These are phyloP conservation scores for Hypoxylon sp. DNA, from an alignment of 2,329 filamentous ascomycete species.

Conservation along the genomic window DNA sequence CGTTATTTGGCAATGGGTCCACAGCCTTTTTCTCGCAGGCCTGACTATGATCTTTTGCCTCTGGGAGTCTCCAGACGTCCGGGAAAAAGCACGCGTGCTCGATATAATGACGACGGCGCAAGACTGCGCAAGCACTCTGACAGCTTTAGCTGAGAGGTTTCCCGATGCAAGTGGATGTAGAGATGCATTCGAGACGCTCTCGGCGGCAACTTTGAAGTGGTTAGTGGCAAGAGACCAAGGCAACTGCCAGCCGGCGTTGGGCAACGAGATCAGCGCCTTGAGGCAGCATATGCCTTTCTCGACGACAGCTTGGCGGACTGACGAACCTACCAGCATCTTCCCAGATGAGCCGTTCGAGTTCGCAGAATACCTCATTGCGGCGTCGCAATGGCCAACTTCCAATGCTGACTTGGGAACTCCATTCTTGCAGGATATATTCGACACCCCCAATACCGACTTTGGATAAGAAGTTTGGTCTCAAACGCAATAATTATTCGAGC, in stretches of 20 bases:
- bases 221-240: constrained; percentile 34
- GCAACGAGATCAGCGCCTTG: constrained; percentile 34
- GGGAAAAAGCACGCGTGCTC: constrained; percentile 41
- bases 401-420: constrained; percentile 13
- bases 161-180: constrained; percentile 50
- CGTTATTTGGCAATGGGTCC: constrained; percentile 51
- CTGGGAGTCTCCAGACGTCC: constrained; percentile 52
- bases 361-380: constrained; percentile 37
- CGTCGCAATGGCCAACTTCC: constrained; percentile 32
- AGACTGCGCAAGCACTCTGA: constrained; percentile 50
- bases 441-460: constrained; percentile 8
- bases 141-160: constrained; percentile 52
- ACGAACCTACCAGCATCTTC: constrained; percentile 35
- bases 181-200: constrained; percentile 49
- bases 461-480: neutral
- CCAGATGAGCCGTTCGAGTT: constrained; percentile 39
- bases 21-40: constrained; percentile 53
- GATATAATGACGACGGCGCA: constrained; percentile 48
- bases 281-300: constrained; percentile 36
- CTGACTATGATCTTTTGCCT: constrained; percentile 50
- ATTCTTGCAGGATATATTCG: constrained; percentile 31
- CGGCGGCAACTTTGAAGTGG: constrained; percentile 49
- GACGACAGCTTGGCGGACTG: constrained; percentile 28
- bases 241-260: constrained; percentile 21
- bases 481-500: neutral